Evolutionary conservation across 2,329 filamentous ascomycete genomes (phyloP).

Genomic region (Talaromyces islandicus): DNA sequence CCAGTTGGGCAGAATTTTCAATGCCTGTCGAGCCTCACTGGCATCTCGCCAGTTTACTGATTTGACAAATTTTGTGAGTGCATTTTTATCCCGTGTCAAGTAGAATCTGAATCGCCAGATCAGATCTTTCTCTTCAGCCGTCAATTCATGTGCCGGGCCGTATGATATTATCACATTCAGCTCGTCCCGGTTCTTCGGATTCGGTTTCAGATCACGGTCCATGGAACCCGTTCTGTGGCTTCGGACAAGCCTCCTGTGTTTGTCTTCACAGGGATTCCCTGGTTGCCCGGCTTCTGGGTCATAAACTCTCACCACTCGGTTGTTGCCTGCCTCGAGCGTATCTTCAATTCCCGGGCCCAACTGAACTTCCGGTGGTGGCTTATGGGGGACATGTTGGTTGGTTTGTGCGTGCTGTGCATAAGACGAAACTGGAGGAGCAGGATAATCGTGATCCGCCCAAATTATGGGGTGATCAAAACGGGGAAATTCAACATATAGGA

Average conservation of each 20-base stretch:
- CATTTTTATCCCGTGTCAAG: slow-evolving; percentile 82
- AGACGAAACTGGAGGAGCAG: slow-evolving; percentile 73
- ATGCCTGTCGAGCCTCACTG: slow-evolving; percentile 79
- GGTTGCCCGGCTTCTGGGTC: slow-evolving; percentile 85
- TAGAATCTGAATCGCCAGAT: slow-evolving; percentile 98
- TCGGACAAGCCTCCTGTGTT: slow-evolving; percentile 85
- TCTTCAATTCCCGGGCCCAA: slow-evolving; percentile 84
- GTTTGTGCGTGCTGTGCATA: slow-evolving; percentile 59
- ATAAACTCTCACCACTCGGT: slow-evolving; percentile 74
- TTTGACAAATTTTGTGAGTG: slow-evolving; percentile 95
- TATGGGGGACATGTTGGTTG: slow-evolving; percentile 64
- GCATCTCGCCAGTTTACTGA: slow-evolving; percentile 91
- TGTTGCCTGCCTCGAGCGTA: slow-evolving; percentile 45
- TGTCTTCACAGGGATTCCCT: slow-evolving; percentile 92
- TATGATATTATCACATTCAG: slow-evolving; percentile 87
- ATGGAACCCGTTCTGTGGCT: slow-evolving; percentile 90
- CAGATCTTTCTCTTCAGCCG: slow-evolving; percentile 86
- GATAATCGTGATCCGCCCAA: slow-evolving; percentile 90
- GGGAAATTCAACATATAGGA: slow-evolving; percentile 83
- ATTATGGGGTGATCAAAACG: slow-evolving; percentile 94
- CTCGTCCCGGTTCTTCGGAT: slow-evolving; percentile 91
- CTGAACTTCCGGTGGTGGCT: slow-evolving; percentile 80
- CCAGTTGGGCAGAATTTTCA: slow-evolving; percentile 87
- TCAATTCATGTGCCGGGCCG: slow-evolving; percentile 82
- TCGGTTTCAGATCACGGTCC: slow-evolving; percentile 92